Evolutionary conservation across 331 rosid species (phyloP), one percentile per base, ranked within the genome.

Genomic region (Saraca asoca): DNA sequence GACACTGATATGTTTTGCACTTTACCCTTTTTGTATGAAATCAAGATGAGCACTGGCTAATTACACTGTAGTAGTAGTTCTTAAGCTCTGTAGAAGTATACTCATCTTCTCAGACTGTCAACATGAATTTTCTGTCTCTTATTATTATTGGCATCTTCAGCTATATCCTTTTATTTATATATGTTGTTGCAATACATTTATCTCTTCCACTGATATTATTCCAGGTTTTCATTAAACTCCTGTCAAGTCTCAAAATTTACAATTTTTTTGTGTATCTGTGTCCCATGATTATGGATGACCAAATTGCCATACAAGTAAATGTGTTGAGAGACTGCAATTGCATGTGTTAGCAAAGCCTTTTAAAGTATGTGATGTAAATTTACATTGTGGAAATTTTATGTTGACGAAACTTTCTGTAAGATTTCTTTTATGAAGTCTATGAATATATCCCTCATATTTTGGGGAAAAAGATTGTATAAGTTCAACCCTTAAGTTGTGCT

Each of bases 161-260:
- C 12, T 15, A 24, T 9, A 31, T 20, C 61, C 50, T 64, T n/a
- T 12, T 41, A 12, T 4, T 45, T 15, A 42, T 18, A 24, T 52
- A 12, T 19, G 34, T 13, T 10, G 34, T 13, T 10, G 45, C 9
- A 51, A 51, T 65, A 16, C 24, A 50, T 31, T 58, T 29, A 24
- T 51, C 33, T 29, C 14, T 62, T 45, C 51, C 33, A 6, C 16
- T 13, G 42, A 69, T 66, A 48, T 62, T 24, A n/a, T 52, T 69
- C 45, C 39, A 17, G 17, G 41, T 58, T 58, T 16, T 18, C 50
- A 12, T 7, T 20, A 12, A 57, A 18, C 5, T 35, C 8, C 37
- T n/a, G 15, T 58, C 60, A 34, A 38, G 49, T 59, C 64, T 29
- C 48, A 16, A 14, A 44, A 34, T 34, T 57, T 37, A 33, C 19